These are phyloP conservation scores for Spizellomyces sp. DNA, from an alignment of 192 early-diverging fungal species.

Conservation along the genomic window DNA sequence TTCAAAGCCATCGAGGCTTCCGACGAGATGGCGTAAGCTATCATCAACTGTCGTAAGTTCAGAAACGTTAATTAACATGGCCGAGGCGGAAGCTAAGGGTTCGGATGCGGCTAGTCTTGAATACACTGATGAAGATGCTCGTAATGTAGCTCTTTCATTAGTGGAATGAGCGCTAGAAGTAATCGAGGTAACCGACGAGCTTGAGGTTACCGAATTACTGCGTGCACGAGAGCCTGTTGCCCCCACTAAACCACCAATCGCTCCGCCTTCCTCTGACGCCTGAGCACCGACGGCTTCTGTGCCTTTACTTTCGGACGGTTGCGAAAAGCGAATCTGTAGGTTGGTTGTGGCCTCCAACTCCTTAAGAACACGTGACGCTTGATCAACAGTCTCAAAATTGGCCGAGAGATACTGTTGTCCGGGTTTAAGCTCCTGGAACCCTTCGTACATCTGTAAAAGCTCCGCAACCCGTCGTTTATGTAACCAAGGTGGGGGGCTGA, in stretches of 20 bases:
- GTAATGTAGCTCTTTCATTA: neutral
- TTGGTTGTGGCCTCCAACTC: conserved; percentile 23
- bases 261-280: neutral
- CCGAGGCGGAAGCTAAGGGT: neutral
- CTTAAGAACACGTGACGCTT: neutral
- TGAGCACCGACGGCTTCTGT: neutral
- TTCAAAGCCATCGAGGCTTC: conserved; percentile 24
- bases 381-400: conserved; percentile 4
- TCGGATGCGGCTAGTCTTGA: too few species aligned
- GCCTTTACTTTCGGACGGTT: too few species aligned
- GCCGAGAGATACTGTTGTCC: neutral
- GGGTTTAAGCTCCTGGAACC: conserved; percentile 9
- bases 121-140: neutral
- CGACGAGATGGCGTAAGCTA: conserved; percentile 15
- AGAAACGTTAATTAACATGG: conserved; percentile 14
- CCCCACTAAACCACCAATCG: too few species aligned
- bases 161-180: neutral
- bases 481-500: conserved; percentile 8
- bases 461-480: neutral
- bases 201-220: too few species aligned
- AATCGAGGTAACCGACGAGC: too few species aligned
- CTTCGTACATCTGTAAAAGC: conserved; percentile 13
- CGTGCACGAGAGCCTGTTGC: too few species aligned
- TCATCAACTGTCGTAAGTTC: conserved; percentile 17
- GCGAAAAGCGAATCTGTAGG: neutral